phyloP scores from a whole-genome alignment of 2,329 filamentous ascomycete species.

The Exophiala spinifera region DNA sequence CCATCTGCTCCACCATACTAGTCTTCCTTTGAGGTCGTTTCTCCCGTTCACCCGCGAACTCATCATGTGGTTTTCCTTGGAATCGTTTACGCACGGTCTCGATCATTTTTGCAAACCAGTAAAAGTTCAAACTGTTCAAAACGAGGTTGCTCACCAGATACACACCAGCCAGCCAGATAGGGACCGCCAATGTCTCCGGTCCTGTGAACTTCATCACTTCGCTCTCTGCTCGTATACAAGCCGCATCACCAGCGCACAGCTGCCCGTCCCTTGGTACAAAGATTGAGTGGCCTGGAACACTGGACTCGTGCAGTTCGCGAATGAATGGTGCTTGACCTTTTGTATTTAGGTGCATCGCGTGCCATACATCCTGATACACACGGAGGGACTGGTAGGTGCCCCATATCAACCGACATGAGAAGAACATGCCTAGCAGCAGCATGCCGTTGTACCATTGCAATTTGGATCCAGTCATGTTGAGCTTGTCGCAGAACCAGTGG shows the following conservation, averaged over 20 bases:
- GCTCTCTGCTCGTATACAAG: slow-evolving; percentile 40
- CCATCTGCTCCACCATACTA: slow-evolving; percentile 27
- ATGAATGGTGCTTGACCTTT: slow-evolving; percentile 31
- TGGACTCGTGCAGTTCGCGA: slow-evolving; percentile 26
- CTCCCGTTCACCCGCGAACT: slow-evolving; percentile 29
- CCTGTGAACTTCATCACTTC: slow-evolving; percentile 51
- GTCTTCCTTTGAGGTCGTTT: slow-evolving; percentile 29
- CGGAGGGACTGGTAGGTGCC: slow-evolving; percentile 58
- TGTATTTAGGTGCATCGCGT: slow-evolving; percentile 46
- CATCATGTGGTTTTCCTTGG: slow-evolving; percentile 42
- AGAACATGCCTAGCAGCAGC: slow-evolving; percentile 57
- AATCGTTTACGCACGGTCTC: slow-evolving; percentile 63
- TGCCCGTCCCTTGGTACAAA: slow-evolving; percentile 33
- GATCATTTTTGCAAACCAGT: slow-evolving; percentile 68
- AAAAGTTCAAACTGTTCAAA: slow-evolving; percentile 63
- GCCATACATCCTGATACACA: slow-evolving; percentile 60
- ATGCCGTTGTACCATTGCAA: slow-evolving; percentile 64
- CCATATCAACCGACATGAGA: slow-evolving; percentile 61
- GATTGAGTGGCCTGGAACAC: slow-evolving; percentile 11
- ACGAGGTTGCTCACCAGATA: slow-evolving; percentile 59
- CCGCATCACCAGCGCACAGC: slow-evolving; percentile 37
- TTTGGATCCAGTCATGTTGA: slow-evolving; percentile 60
- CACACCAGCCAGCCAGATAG: slow-evolving; percentile 57
- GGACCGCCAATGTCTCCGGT: slow-evolving; percentile 41
- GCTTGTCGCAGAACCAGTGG: slow-evolving; percentile 69